A percentile compares a stretch with the other conserved stretches of the same genome.
phyloP scores from a whole-genome alignment of 176 grass and related monocot genomes.

The Tuctoria greenei region DNA sequence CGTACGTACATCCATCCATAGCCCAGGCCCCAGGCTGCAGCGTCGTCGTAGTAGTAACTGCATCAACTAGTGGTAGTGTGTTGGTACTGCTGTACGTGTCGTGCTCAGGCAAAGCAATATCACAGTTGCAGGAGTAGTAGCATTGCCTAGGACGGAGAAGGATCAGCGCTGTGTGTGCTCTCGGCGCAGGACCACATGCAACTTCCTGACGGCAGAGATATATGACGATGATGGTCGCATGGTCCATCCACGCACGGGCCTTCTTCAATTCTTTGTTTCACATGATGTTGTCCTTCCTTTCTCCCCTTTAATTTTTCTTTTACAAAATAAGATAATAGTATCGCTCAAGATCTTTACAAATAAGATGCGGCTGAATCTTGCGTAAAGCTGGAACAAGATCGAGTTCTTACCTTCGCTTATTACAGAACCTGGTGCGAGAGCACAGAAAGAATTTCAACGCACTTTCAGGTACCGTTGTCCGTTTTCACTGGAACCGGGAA shows the following conservation, averaged over 20 bases:
- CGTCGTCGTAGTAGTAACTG: too few species aligned
- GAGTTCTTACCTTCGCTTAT: neutral
- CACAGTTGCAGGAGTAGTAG: too few species aligned
- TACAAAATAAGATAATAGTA: too few species aligned
- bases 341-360: neutral
- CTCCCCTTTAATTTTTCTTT: neutral
- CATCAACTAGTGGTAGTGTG: neutral
- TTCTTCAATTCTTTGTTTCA: conserved; percentile 35
- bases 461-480: neutral
- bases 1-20: neutral
- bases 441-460: neutral
- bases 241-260: neutral
- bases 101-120: too few species aligned
- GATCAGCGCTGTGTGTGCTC: too few species aligned
- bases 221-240: neutral
- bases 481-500: neutral
- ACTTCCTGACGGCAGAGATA: conserved; percentile 10
- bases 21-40: neutral
- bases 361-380: neutral
- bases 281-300: neutral
- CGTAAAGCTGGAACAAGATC: neutral
- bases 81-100: neutral
- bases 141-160: too few species aligned
- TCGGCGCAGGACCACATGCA: neutral
- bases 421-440: neutral